Evolutionary conservation across 164 flowering plant genomes (phyloP).

Genomic region (Macadamia integrifolia): DNA sequence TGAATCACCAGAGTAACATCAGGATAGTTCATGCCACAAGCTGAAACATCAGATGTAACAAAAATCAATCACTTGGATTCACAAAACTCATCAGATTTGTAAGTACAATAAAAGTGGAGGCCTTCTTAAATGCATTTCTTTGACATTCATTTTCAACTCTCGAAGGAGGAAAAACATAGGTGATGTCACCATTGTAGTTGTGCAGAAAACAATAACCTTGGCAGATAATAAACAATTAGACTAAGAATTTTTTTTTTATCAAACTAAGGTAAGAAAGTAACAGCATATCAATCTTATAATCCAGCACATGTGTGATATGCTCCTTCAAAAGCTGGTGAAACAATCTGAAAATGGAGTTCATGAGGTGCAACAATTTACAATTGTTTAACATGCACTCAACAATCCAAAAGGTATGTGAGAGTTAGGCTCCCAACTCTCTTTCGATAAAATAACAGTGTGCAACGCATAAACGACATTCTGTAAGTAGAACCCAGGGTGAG

Average conservation of each 20-base stretch:
- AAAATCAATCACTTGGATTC: slow-evolving; percentile 69
- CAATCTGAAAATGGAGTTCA: slow-evolving; percentile 63
- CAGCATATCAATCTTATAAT: slow-evolving; percentile 59
- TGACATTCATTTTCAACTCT: slow-evolving; percentile 78
- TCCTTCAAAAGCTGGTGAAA: slow-evolving; percentile 61
- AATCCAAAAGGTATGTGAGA: neutral
- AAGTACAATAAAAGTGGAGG: slow-evolving; percentile 66
- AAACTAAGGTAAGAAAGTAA: neutral
- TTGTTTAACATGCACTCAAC: slow-evolving; percentile 65
- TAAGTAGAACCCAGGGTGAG: too few species aligned
- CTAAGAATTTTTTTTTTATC: neutral
- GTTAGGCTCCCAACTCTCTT: too few species aligned
- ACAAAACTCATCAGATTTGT: slow-evolving; percentile 76
- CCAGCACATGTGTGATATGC: slow-evolving; percentile 48
- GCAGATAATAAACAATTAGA: slow-evolving; percentile 11
- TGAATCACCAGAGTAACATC: slow-evolving; percentile 91
- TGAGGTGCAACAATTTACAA: slow-evolving; percentile 74
- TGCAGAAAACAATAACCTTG: slow-evolving; percentile 88
- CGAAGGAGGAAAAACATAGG: slow-evolving; percentile 61
- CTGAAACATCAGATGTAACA: slow-evolving; percentile 83
- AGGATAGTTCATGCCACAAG: slow-evolving; percentile 92
- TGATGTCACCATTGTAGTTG: slow-evolving; percentile 87
- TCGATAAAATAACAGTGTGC: too few species aligned
- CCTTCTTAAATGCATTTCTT: slow-evolving; percentile 84
- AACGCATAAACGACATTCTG: too few species aligned